Evolutionary conservation across 139 green algal species (phyloP), one percentile per base, ranked within the genome.

Genomic region (Chlamydomonas sp.): DNA sequence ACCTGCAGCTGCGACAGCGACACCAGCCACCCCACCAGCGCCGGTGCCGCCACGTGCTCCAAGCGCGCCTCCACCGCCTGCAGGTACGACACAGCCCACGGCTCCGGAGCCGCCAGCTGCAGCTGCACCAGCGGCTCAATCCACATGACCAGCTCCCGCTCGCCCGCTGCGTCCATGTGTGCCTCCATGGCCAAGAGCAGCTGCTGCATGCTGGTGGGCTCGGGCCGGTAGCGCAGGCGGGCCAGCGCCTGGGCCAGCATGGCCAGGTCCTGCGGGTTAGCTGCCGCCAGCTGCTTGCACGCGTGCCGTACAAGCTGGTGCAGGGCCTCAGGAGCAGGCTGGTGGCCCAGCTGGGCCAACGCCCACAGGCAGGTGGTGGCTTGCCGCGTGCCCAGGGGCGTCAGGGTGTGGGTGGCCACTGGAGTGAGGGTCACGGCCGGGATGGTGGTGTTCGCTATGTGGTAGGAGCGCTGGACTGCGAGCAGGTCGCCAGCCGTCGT

Each of bases 121-220:
- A 87, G 60, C 57, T 73, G 72, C 31, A 73, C 31, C 73, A 81
- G 73, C 10, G 73, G 49, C 5, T 4, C n/a, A 3, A 0, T n/a
- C 83, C 83, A 87, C 72, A 87, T 49, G 5, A 87, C 73, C 62
- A 87, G 73, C 73, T 87, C 83, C 31, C 73, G 83, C 62, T 7
- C 7, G 83, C 73, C 75, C 31, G 83, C 83, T 31, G 18, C 12
- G 8, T 1, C 15, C 60, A 87, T 57, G n/a, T n/a, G 62, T 1
- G 31, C 49, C 15, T 62, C 62, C 83, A 80, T 87, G 31, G 62
- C 63, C 49, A 14, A 31, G 62, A 87, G 31, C 31, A 87, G 62
- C 62, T 31, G 14, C 7, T 59, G 4, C 57, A 5, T 5, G 31
- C 75, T 12, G 4, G 68, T 15, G 9, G 31, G 62, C 10, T 64